Evolutionary conservation across 75 land plant species (phyloP), one percentile per base, ranked within the genome.

Genomic region (Pseudotsuga menziesii): DNA sequence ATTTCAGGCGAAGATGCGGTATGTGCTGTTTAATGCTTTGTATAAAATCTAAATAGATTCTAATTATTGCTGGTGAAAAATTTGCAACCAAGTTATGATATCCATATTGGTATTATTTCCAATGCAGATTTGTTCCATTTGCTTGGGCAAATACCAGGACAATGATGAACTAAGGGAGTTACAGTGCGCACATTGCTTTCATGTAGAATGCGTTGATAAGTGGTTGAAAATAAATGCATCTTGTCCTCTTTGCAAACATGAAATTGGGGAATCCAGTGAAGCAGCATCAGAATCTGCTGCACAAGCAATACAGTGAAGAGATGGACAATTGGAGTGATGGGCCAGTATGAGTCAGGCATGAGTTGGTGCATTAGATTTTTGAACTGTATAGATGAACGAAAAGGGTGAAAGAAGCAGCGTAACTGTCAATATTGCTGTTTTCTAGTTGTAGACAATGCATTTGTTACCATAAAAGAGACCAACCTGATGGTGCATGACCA

Each of bases 1-100:
- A 85, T 95, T 52, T 91, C 96, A 19, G 93, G 81, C 4, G 96
- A 93, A 82, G 96, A 93, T 87, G 96, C 98, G 72, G 94, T 94
- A 76, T 79, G 89, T 83, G 61, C 54, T 27, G 8, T 62, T 20
- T 52, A 32, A 35, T 17, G 48, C 25, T 55, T 59, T 25, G 26
- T 60, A 25, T 56, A 25, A 36, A 59, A 29, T 14, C 16, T 70
- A 27, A 44, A 56, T 70, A 8, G 27, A 6, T 5, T 20, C 52
- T 17, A 58, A 59, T 72, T 5, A 32, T 20, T 26, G 29, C 74
- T 13, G 44, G 22, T 48, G 25, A 62, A 29, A 54, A 54, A 16
- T 16, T 16, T 17, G 26, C 17, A 17, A 73, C 56, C 75, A 41
- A 39, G 22, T 39, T 41, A 22, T n/a, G 23, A 22, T 69, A 48